Evolutionary conservation across 2,329 filamentous ascomycete species (phyloP).

Genomic region (Pyrenophora teres): DNA sequence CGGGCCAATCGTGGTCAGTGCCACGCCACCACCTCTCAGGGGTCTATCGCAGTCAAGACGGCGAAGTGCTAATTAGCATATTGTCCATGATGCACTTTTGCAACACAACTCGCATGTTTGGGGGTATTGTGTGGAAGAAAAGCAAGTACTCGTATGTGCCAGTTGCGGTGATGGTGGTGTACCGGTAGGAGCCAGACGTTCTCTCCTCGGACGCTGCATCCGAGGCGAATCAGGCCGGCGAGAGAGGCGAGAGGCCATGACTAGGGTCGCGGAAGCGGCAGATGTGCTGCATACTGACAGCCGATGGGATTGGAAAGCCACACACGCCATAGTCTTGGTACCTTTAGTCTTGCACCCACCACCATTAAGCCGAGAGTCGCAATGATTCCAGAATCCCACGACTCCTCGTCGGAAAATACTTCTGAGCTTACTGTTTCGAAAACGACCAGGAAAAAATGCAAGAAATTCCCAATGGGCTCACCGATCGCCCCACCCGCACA

Average conservation of each 20-base stretch:
- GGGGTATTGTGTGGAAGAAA: neutral
- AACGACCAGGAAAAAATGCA: conserved; percentile 9
- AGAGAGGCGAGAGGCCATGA: neutral
- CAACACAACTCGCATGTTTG: too few relatives aligned
- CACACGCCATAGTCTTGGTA: conserved; percentile 2
- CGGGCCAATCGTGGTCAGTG: too few relatives aligned
- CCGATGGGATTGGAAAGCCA: conserved; percentile 2
- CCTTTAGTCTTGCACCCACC: neutral
- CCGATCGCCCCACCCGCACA: neutral
- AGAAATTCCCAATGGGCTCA: neutral
- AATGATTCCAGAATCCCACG: neutral
- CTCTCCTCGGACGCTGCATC: neutral
- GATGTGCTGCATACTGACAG: neutral
- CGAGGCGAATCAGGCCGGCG: neutral
- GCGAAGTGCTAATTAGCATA: too few relatives aligned
- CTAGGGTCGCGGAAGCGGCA: conserved; percentile 12
- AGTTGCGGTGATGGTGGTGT: neutral
- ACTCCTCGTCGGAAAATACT: too few relatives aligned
- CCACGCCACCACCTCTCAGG: too few relatives aligned
- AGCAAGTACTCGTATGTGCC: neutral
- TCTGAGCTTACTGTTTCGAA: conserved; percentile 3
- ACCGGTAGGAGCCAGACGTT: conserved; percentile 1
- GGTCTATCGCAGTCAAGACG: too few relatives aligned
- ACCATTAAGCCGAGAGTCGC: neutral
- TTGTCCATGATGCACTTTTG: too few relatives aligned